phyloP scores from a whole-genome alignment of 2,329 filamentous ascomycete species.

The Aspergillus cejpii region DNA sequence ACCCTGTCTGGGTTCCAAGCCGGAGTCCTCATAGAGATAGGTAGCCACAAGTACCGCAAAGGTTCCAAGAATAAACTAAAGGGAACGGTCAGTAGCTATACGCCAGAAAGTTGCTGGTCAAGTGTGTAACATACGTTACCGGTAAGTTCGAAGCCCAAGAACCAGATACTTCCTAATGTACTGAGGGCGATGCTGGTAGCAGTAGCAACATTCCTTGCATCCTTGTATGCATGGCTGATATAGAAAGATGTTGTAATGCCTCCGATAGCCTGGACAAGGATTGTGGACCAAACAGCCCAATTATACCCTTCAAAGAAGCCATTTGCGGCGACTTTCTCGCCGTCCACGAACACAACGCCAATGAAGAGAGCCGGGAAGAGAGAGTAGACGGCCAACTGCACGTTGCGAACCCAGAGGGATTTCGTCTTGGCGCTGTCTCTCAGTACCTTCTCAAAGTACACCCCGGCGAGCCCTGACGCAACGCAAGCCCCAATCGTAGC shows the following conservation, averaged over 20 bases:
- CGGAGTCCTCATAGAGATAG: conserved; percentile 69
- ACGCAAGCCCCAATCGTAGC: conserved; percentile 72
- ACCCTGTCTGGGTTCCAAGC: conserved; percentile 12
- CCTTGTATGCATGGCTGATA: conserved; percentile 79
- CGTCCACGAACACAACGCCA: conserved; percentile 81
- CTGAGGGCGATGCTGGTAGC: conserved; percentile 87
- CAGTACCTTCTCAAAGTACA: conserved; percentile 67
- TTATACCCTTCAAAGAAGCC: conserved; percentile 97
- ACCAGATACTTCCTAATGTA: conserved; percentile 74
- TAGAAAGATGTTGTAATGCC: conserved; percentile 77
- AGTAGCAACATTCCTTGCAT: conserved; percentile 88
- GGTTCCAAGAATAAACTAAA: conserved; percentile 75
- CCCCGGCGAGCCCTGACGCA: conserved; percentile 76
- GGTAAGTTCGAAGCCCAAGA: conserved; percentile 74
- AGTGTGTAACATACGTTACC: conserved; percentile 54
- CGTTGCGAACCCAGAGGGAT: conserved; percentile 88
- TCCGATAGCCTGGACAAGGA: conserved; percentile 73
- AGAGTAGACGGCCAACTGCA: conserved; percentile 91
- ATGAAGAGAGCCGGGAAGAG: conserved; percentile 81
- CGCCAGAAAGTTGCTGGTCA: conserved; percentile 4
- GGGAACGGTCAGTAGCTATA: conserved; percentile 8
- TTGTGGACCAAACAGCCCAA: conserved; percentile 78
- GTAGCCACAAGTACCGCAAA: conserved; percentile 71
- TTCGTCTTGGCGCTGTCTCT: conserved; percentile 71
- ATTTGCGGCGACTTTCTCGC: conserved; percentile 69